phyloP scores from a whole-genome alignment of 192 early-diverging fungal species.

The Lobosporangium transversale region DNA sequence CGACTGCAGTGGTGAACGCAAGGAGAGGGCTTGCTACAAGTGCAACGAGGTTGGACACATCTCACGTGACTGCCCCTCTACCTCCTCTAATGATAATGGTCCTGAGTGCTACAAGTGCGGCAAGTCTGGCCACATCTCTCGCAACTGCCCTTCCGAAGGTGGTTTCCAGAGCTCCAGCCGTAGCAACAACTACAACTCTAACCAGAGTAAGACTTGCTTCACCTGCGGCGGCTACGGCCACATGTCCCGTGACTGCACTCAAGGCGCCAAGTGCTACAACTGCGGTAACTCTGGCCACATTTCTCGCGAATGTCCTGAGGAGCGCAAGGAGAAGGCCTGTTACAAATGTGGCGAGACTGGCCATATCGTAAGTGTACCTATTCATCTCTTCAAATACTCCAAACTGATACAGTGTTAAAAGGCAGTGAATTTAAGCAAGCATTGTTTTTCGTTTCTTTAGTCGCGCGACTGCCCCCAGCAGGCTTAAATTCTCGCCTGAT shows the following conservation, averaged over 20 bases:
- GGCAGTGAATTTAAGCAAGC: no score
- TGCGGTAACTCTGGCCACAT: slow-evolving; percentile 55
- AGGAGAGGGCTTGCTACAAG: slow-evolving; percentile 68
- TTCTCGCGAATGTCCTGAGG: slow-evolving; percentile 52
- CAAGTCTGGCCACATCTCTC: slow-evolving; percentile 63
- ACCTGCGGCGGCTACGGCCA: slow-evolving; percentile 56
- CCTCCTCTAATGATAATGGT: slow-evolving; percentile 44
- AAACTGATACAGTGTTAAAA: no score
- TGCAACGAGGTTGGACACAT: slow-evolving; percentile 66
- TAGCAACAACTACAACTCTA: slow-evolving; percentile 3
- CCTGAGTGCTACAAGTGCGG: slow-evolving; percentile 63
- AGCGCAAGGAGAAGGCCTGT: slow-evolving; percentile 63
- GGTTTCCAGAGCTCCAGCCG: slow-evolving; percentile 4
- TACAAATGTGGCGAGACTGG: slow-evolving; percentile 66
- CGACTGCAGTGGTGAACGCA: slow-evolving; percentile 57
- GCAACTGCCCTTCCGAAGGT: slow-evolving; percentile 58
- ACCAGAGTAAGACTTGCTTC: slow-evolving; percentile 51
- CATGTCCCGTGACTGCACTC: slow-evolving; percentile 49
- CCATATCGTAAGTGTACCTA: slow-evolving; percentile 54
- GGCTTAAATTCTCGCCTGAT: slow-evolving; percentile 21
- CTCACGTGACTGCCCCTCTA: slow-evolving; percentile 63
- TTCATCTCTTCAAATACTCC: no score
- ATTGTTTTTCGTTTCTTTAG: not conserved
- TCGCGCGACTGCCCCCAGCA: slow-evolving; percentile 53
- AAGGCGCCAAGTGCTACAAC: slow-evolving; percentile 58